These are phyloP conservation scores for Lyophyllum shimeji DNA, from an alignment of 768 basidiomycete genomes.

Conservation along the genomic window DNA sequence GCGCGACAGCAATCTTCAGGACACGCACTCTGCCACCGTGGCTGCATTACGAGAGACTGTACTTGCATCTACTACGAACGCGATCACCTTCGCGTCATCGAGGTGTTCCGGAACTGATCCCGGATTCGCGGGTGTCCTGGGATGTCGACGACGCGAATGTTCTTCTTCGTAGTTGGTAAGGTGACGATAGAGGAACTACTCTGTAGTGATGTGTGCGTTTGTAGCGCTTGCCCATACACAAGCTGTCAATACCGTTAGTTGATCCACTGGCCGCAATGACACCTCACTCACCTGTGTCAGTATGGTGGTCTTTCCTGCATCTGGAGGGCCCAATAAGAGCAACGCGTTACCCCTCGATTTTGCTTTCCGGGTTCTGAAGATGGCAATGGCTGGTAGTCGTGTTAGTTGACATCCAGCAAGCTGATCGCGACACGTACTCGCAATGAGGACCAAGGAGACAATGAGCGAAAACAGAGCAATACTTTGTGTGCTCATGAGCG, in stretches of 20 bases:
- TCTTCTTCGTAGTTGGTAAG: conserved; percentile 41
- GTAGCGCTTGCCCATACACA: conserved; percentile 58
- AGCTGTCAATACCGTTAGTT: conserved; percentile 43
- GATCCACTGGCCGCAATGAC: background rate
- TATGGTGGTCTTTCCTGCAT: conserved; percentile 82
- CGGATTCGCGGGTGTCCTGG: conserved; percentile 86
- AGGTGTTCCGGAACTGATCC: conserved; percentile 72
- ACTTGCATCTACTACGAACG: conserved; percentile 80
- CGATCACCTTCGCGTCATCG: conserved; percentile 58
- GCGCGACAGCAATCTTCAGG: background rate
- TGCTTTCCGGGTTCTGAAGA: conserved; percentile 44
- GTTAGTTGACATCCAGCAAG: background rate
- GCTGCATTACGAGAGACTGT: conserved; percentile 75
- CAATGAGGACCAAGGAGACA: conserved; percentile 6
- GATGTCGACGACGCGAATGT: conserved; percentile 64
- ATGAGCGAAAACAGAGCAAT: conserved; percentile 13
- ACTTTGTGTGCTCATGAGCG: background rate
- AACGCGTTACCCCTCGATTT: conserved; percentile 55
- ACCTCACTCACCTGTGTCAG: conserved; percentile 57
- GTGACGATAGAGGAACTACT: conserved; percentile 54
- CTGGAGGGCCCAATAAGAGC: conserved; percentile 73
- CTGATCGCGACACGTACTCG: conserved; percentile 6
- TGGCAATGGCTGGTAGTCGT: conserved; percentile 36
- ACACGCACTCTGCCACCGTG: conserved; percentile 75
- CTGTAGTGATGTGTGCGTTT: conserved; percentile 79